Evolutionary conservation across 1,284 basidiomycete genomes (phyloP).

Genomic region (Apiotrichum porosum): DNA sequence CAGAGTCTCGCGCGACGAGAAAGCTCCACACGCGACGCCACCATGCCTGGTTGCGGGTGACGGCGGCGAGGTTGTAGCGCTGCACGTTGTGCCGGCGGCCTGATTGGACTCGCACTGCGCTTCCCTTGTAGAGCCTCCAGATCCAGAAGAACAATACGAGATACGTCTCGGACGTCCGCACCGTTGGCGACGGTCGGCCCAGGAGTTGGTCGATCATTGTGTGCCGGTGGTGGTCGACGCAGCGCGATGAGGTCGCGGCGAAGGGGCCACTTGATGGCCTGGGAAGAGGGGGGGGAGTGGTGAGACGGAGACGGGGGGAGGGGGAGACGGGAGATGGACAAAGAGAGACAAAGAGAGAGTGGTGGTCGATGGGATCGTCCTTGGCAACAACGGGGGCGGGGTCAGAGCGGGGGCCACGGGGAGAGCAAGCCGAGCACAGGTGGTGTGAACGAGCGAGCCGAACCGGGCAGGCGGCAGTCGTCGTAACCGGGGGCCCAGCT

Average conservation of each 20-base stretch:
- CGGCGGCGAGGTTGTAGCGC: not conserved
- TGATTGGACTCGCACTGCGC: slow-evolving; percentile 36
- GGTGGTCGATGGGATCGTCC: not conserved
- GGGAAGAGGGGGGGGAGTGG: no score
- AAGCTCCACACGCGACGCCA: slow-evolving; percentile 27
- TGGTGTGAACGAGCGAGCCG: no score
- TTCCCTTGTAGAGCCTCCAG: slow-evolving; percentile 67
- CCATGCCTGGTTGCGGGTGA: slow-evolving; percentile 2
- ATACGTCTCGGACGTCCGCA: slow-evolving; percentile 73
- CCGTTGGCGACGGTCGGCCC: slow-evolving; percentile 67
- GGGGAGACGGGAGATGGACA: not conserved
- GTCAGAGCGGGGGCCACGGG: no score
- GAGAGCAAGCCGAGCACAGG: no score
- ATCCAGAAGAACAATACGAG: slow-evolving; percentile 86
- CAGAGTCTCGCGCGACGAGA: slow-evolving; percentile 29
- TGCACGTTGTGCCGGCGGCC: not conserved
- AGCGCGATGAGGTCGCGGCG: not conserved
- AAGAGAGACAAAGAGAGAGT: not conserved
- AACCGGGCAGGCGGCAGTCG: no score
- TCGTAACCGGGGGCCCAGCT: no score
- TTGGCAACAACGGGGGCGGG: no score
- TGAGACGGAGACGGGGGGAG: no score
- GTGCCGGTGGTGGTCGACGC: not conserved
- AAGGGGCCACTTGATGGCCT: no score
- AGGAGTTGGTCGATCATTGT: slow-evolving; percentile 80